Base-by-base conservation (phyloP, 2,329 filamentous ascomycete species). In the Whalleya microplaca region DNA sequence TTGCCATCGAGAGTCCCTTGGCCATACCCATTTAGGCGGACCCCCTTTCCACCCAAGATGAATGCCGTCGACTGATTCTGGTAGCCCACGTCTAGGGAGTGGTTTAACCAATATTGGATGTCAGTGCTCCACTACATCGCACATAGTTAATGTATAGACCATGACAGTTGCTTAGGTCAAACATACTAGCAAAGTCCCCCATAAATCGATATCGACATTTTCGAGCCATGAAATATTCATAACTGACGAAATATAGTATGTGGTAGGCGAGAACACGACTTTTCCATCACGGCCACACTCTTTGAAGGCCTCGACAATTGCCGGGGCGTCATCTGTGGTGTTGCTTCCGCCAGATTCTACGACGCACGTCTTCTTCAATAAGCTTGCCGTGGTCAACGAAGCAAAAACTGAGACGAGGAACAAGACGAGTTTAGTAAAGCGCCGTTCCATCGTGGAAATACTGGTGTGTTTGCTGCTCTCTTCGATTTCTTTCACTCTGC, bases 1-100 rank as follows among this genome's bases (percentile, higher is more conserved):
- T 86, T 86, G 7, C 84, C 84, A 64, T 86, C 76, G 14, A 86
- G 69, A 2, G 79, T 83, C 2, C 84, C 84, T 16, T 70, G 68
- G 7, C 79, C 79, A 61, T 79, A 70, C 9, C 82, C 83, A 27
- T 80, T 72, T 56, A 81, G 75, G 7, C 71, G 67, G 20, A 87
- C 72, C 23, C 78, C 75, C 10, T 79, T 70, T 4, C 84, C 84
- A 12, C 83, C 82, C 57, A 85, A 76, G 48, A 79, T 69, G 77
- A 79, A 84, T 0, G 80, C 81, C 0, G 79, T 80, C 16, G 76
- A 79, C 59, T 83, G 81, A 58, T 84, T 83, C 65, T 85, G 81
- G 63, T 81, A 84, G 2, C 77, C 79, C 5, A 84, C 73, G 0
- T 76, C 73, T 58, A 84, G 73, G 3, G 78, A 81, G 27, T 80